phyloP scores from a whole-genome alignment of 2,329 filamentous ascomycete species.

The Fusarium sp. region DNA sequence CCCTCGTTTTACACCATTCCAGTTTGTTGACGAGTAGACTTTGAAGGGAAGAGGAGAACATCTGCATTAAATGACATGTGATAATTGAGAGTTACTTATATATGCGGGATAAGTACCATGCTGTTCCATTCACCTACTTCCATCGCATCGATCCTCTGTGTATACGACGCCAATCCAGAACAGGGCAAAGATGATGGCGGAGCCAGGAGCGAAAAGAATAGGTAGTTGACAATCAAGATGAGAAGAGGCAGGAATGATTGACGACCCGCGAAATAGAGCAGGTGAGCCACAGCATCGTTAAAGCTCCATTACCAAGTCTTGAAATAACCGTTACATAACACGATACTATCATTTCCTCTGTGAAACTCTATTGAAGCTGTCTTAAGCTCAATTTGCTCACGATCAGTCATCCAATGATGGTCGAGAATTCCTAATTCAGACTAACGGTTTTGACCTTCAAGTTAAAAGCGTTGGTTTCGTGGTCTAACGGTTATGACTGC shows the following conservation, averaged over 20 bases:
- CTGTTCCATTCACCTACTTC: neutral
- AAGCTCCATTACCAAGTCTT: neutral
- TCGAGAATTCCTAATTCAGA: neutral
- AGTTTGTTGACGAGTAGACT: neutral
- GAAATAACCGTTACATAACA: no score
- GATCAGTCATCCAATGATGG: neutral
- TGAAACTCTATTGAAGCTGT: no score
- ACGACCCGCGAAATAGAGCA: neutral
- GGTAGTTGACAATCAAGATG: slow-evolving; percentile 64
- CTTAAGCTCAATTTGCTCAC: neutral
- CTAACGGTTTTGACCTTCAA: neutral
- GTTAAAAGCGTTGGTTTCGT: neutral
- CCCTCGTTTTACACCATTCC: slow-evolving; percentile 1
- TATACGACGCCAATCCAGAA: slow-evolving; percentile 71
- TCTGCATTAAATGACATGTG: neutral
- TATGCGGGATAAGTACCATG: neutral
- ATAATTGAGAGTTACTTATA: neutral
- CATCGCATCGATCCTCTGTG: neutral
- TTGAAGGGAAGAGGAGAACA: neutral
- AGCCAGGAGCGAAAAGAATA: slow-evolving; percentile 69
- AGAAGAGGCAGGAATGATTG: slow-evolving; percentile 72
- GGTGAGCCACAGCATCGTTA: no score
- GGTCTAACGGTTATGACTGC: neutral
- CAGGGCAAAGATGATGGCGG: slow-evolving; percentile 72
- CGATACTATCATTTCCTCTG: no score